Base-by-base conservation (phyloP, 495 filamentous ascomycete species). In the Podospora appendiculata region DNA sequence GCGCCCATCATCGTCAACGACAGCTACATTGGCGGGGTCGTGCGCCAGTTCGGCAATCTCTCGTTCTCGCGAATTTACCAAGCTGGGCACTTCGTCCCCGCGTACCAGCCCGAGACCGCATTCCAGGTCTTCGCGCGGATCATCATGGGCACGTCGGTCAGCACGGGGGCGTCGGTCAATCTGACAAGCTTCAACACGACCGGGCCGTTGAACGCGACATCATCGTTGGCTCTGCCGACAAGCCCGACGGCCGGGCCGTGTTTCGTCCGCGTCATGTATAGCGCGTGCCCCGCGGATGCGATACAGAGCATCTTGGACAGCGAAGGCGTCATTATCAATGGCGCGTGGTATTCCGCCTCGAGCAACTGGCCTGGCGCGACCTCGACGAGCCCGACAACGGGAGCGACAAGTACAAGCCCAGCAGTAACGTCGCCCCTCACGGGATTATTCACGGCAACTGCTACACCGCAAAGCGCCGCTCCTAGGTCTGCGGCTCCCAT, bases 1-100 rank as follows among this genome's bases (percentile, higher is more conserved):
- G 71, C 78, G 6, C 69, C 74, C 19, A 70, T 85, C 53, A 64
- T 73, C 14, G 68, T 76, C 41, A 79, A 81, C 60, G 57, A 64
- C 25, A 65, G 59, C 45, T 81, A 83, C 53, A 62, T 79, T 33
- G 78, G 76, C 44, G 87, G 87, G 5, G 79, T 81, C 43, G 82
- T 86, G 19, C 77, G 83, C 9, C 83, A 89, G 56, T 77, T 77
- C 50, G 84, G 79, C 17, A 80, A 83, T 61, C 83, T 88, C 53
- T 82, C 81, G 33, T 90, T 89, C 63, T 75, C 78, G 32, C 76
- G 85, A 2, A 73, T 89, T 9, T 89, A 83, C 61, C 73, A 87
- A 56, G 80, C 83, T 10, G 87, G 87, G 0, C 87, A 90, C 58
- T 77, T 81, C 47, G 79, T 88, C 9, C 85, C 86, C 1, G 80